phyloP scores from a whole-genome alignment of 768 basidiomycete genomes.

The Trametes coccinea region DNA sequence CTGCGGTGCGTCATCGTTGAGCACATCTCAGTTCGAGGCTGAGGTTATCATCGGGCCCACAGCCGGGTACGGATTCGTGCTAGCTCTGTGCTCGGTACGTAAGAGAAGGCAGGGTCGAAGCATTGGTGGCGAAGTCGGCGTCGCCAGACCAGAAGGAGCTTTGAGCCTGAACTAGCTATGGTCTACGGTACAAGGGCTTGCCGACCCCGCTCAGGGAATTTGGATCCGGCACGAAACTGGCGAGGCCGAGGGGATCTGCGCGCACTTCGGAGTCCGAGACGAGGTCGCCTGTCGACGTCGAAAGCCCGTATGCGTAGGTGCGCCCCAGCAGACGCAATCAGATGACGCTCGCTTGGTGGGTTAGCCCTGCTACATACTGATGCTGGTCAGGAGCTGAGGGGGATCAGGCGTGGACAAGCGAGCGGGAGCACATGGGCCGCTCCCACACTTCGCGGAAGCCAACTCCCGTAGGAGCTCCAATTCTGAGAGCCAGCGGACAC shows the following conservation, averaged over 20 bases:
- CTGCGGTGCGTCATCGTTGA: background rate
- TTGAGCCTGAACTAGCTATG: background rate
- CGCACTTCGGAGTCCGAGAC: background rate
- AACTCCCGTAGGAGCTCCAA: slow-evolving; percentile 1
- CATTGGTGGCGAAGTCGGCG: background rate
- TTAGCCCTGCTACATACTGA: background rate
- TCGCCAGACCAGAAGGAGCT: background rate
- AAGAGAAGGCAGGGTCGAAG: slow-evolving; percentile 4
- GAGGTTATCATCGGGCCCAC: background rate
- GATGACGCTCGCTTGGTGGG: background rate
- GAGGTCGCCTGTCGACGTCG: background rate
- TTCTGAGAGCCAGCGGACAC: background rate
- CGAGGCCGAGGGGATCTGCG: background rate
- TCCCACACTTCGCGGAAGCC: slow-evolving; percentile 11
- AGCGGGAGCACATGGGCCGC: slow-evolving; percentile 1
- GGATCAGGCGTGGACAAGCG: background rate
- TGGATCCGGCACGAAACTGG: background rate
- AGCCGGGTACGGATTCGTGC: background rate
- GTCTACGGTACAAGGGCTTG: background rate
- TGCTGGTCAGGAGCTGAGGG: background rate
- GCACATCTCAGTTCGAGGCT: background rate
- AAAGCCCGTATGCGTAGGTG: background rate
- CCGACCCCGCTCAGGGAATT: background rate
- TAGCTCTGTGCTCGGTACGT: slow-evolving; percentile 3
- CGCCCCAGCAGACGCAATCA: background rate